Evolutionary conservation across 2,329 filamentous ascomycete species (phyloP).

Genomic region (Sporothrix inflata): DNA sequence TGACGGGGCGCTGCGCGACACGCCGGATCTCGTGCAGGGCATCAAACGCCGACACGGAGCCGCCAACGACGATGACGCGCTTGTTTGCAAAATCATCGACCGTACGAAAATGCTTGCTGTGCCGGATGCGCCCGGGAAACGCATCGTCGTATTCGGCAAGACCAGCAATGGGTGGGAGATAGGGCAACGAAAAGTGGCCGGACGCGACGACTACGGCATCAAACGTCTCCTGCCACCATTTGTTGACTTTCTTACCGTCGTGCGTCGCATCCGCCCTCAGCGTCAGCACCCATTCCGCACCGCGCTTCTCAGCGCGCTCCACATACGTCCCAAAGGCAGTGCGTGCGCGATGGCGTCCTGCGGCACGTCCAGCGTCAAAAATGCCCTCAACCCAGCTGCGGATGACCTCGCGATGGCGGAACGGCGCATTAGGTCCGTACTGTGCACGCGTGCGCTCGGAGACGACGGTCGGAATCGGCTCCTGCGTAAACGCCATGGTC

Average conservation of each 20-base stretch:
- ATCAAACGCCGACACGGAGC: constrained; percentile 64
- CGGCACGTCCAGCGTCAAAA: constrained; percentile 41
- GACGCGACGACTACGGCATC: constrained; percentile 69
- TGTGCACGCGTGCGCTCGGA: constrained; percentile 42
- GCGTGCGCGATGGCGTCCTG: not conserved
- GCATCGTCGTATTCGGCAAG: constrained; percentile 50
- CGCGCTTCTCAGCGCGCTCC: constrained; percentile 56
- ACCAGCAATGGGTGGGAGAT: constrained; percentile 51
- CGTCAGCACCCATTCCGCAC: constrained; percentile 55
- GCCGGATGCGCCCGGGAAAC: constrained; percentile 53
- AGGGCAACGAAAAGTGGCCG: constrained; percentile 69
- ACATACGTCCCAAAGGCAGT: constrained; percentile 60
- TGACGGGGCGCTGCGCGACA: constrained; percentile 22
- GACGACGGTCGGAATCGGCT: constrained; percentile 26
- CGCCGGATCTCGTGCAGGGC: constrained; percentile 37
- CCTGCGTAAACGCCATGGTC: constrained; percentile 60
- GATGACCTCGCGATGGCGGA: constrained; percentile 62
- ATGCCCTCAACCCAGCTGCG: constrained; percentile 57
- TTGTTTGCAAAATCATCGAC: constrained; percentile 53
- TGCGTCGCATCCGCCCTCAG: constrained; percentile 40
- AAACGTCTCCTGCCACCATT: constrained; percentile 65
- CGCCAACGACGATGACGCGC: constrained; percentile 66
- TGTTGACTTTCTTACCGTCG: constrained; percentile 43
- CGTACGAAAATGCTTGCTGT: constrained; percentile 59
- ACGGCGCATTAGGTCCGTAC: constrained; percentile 63